These are phyloP conservation scores for Penstemon eatonii DNA, from an alignment of 257 asterid species.

Conservation along the genomic window DNA sequence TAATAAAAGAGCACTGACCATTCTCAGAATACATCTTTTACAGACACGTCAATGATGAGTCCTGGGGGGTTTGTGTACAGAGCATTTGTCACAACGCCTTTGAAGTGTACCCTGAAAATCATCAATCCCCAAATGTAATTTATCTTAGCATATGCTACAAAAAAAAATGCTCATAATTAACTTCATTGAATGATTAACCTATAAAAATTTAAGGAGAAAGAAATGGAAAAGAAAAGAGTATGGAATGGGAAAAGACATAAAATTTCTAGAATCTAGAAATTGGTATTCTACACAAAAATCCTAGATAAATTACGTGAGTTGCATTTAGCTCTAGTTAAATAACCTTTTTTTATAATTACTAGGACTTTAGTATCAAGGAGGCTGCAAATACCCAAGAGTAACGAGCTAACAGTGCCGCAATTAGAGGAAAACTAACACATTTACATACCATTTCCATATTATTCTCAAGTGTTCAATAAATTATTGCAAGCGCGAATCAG, in stretches of 20 bases:
- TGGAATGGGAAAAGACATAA: background rate
- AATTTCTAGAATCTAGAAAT: background rate
- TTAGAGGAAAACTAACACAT: too few species aligned
- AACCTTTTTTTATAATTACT: too few species aligned
- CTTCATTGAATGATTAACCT: slow-evolving; percentile 1
- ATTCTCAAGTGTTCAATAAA: too few species aligned
- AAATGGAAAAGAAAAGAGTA: background rate
- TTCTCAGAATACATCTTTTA: slow-evolving; percentile 85
- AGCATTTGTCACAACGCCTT: slow-evolving; percentile 74
- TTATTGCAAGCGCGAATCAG: too few species aligned
- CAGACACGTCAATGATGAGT: slow-evolving; percentile 97
- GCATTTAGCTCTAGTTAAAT: too few species aligned
- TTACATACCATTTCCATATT: too few species aligned
- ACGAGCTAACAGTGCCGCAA: too few species aligned
- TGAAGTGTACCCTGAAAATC: slow-evolving; percentile 39
- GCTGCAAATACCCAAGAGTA: too few species aligned
- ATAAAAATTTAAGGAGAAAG: background rate
- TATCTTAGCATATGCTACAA: slow-evolving; percentile 18
- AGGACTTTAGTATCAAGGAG: too few species aligned
- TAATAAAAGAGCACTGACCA: slow-evolving; percentile 62
- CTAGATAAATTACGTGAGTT: background rate
- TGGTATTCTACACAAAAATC: background rate
- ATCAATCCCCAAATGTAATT: slow-evolving; percentile 24
- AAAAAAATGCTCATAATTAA: background rate
- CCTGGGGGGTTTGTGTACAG: slow-evolving; percentile 77